These are phyloP conservation scores for Triangularia setosa DNA, from an alignment of 2,329 filamentous ascomycete genomes.

Conservation along the genomic window DNA sequence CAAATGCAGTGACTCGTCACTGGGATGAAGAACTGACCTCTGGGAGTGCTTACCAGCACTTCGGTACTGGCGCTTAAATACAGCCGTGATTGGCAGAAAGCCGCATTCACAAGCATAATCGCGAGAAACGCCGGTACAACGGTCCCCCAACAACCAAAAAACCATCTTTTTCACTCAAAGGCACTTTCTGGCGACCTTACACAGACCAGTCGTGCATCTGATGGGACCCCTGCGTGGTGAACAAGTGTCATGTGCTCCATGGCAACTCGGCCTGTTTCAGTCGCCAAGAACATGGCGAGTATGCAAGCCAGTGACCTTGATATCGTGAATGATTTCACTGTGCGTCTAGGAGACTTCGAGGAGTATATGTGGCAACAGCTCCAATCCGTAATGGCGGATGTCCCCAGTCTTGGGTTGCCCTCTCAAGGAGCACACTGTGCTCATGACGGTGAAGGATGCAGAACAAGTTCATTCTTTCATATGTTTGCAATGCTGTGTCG, in stretches of 20 bases:
- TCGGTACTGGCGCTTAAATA: slow-evolving; percentile 15
- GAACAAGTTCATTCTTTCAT: neutral
- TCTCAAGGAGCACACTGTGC: neutral
- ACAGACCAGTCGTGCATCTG: neutral
- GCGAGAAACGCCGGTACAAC: slow-evolving; percentile 4
- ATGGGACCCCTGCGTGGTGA: neutral
- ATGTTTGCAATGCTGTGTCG: neutral
- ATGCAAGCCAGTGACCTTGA: neutral
- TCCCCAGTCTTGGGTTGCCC: neutral
- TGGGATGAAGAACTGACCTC: neutral
- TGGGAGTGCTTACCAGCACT: slow-evolving; percentile 6
- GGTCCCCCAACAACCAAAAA: slow-evolving; percentile 5
- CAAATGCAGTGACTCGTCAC: neutral
- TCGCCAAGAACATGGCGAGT: neutral
- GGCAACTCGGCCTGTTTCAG: neutral
- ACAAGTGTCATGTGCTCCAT: neutral
- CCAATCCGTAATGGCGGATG: neutral
- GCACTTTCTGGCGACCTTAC: neutral
- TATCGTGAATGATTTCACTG: neutral
- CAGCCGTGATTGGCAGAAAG: slow-evolving; percentile 14
- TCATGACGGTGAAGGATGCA: neutral
- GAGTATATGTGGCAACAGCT: neutral
- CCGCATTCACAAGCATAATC: slow-evolving; percentile 9
- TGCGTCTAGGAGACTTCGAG: neutral
- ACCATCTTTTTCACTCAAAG: neutral